Evolutionary conservation across 139 green algal species (phyloP), one percentile per base, ranked within the genome.

Genomic region (Volvox reticuliferus): DNA sequence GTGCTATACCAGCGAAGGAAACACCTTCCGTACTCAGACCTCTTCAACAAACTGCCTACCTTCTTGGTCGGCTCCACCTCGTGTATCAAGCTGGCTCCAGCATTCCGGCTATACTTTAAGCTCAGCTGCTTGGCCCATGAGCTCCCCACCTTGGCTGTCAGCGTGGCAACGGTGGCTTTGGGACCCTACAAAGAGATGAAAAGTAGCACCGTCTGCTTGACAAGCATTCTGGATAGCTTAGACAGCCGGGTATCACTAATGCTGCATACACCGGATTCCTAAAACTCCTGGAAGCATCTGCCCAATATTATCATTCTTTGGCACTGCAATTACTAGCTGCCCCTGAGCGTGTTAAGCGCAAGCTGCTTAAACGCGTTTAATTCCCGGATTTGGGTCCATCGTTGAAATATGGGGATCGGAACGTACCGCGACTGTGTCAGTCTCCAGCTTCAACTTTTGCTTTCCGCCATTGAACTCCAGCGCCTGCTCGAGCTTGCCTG

Each of bases 401-500:
- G 44, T 55, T 55, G 5, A 55, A 55, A 55, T 9, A 55, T 55
- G 44, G 44, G 44, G 5, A 55, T 55, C 44, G 26, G 2, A 32
- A 22, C 86, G 62, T 33, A 90, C 86, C 75, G 55, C 55, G n/a
- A 65, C 62, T 33, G 32, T 84, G 86, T 90, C 86, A 2, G 17
- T 16, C 86, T 90, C 86, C 26, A 90, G 55, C 75, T 90, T 90
- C 20, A 90, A 24, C 86, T 90, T 90, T 9, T 90, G 73, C 86
- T 90, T 84, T n/a, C 75, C 75, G 73, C 75, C 75, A 77, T 85
- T 77, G 6, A 90, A 1, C 86, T 90, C 86, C 55, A 90, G 13
- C 12, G 61, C n/a, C 22, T 76, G 55, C 19, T 90, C 86, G 12
- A 90, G 73, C 86, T 90, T 90, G 86, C 73, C 86, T 90, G 86